A percentile compares a stretch with the other conserved stretches of the same genome.
Conservation (phyloP, 139 green algal genomes). For the Gonium pectorale region DNA sequence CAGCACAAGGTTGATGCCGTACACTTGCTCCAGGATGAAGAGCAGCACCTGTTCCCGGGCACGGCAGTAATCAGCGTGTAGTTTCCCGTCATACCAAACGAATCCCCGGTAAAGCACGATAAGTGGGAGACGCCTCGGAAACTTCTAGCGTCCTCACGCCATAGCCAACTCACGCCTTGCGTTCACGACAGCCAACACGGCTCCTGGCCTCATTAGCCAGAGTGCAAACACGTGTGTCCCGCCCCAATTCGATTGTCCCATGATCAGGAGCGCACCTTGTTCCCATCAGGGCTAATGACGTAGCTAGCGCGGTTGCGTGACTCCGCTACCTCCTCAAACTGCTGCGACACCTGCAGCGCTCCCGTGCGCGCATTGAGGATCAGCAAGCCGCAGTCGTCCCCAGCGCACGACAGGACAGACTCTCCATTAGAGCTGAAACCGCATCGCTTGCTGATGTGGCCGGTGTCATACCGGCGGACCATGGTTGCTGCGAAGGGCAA, state of each 20-base stretch:
- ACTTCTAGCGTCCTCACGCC: too few species aligned
- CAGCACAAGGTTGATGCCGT: slow-evolving; percentile 41
- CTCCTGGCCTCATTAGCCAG: too few species aligned
- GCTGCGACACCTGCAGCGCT: not conserved
- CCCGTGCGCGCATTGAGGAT: slow-evolving; percentile 22
- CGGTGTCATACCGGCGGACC: slow-evolving; percentile 46
- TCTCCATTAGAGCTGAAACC: slow-evolving; percentile 46
- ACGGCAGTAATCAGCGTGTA: not conserved
- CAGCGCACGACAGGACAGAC: slow-evolving; percentile 44
- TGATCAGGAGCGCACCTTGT: too few species aligned
- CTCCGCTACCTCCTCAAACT: slow-evolving; percentile 47
- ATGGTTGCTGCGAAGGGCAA: slow-evolving; percentile 44
- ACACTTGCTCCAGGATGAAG: slow-evolving; percentile 38
- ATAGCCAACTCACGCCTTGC: too few species aligned
- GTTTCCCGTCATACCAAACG: not conserved
- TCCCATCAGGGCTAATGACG: slow-evolving; percentile 42
- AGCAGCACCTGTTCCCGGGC: slow-evolving; percentile 52
- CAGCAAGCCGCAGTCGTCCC: slow-evolving; percentile 47
- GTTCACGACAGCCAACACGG: too few species aligned
- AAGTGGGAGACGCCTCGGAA: too few species aligned
- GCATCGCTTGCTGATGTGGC: slow-evolving; percentile 21
- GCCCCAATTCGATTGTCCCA: too few species aligned
- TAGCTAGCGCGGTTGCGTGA: slow-evolving; percentile 37
- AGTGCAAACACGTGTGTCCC: too few species aligned
- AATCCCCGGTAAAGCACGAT: too few species aligned